A percentile compares a stretch with the other conserved stretches of the same genome.
These are phyloP conservation scores for Primulina huaijiensis DNA, from an alignment of 257 asterid species.

Conservation along the genomic window DNA sequence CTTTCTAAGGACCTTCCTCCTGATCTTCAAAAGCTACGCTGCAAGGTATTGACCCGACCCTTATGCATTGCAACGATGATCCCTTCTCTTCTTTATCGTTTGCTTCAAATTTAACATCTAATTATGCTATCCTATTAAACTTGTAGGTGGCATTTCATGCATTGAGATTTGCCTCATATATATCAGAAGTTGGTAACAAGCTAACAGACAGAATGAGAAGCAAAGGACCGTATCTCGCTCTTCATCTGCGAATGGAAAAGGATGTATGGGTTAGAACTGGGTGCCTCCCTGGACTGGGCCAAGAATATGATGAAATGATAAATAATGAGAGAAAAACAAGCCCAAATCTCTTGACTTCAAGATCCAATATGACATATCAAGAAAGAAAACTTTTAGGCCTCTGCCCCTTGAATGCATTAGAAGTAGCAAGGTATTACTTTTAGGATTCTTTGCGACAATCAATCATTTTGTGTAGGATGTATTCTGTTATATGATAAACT, in stretches of 20 bases:
- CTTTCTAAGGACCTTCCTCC: neutral
- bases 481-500: neutral
- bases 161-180: constrained; percentile 64
- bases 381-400: constrained; percentile 80
- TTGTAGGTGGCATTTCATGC: constrained; percentile 90
- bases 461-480: neutral
- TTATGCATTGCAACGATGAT: neutral
- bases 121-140: constrained; percentile 12
- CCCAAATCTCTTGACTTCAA: constrained; percentile 72
- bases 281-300: constrained; percentile 80
- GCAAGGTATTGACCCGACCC: neutral
- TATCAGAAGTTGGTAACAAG: constrained; percentile 61
- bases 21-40: neutral
- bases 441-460: neutral
- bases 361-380: constrained; percentile 81
- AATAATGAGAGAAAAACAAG: constrained; percentile 58
- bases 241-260: constrained; percentile 91
- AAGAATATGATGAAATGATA: constrained; percentile 59
- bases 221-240: constrained; percentile 84
- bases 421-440: constrained; percentile 53
- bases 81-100: neutral
- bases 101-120: neutral
- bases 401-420: constrained; percentile 81
- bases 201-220: constrained; percentile 76
- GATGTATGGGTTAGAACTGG: constrained; percentile 98